Conservation (phyloP, 2,329 filamentous ascomycete genomes). For the Cytospora chrysosperma region DNA sequence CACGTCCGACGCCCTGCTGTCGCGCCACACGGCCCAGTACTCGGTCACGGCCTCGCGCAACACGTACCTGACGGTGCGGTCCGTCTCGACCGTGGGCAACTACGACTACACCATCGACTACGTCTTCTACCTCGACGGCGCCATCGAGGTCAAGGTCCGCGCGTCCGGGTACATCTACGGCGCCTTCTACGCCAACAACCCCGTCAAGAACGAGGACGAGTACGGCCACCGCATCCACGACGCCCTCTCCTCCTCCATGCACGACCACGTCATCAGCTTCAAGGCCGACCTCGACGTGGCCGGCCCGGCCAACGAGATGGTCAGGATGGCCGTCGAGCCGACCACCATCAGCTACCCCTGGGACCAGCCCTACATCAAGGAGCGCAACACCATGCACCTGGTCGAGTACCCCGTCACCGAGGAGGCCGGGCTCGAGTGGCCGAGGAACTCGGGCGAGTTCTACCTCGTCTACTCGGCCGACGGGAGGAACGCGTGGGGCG, state of each 20-base stretch:
- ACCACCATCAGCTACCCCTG: slow-evolving; percentile 28
- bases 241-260: slow-evolving; percentile 36
- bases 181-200: slow-evolving; percentile 32
- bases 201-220: slow-evolving; percentile 33
- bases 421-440: slow-evolving; percentile 23
- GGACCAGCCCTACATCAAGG: slow-evolving; percentile 20
- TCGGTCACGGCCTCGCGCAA: slow-evolving; percentile 32
- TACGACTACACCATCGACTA: slow-evolving; percentile 43
- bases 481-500: slow-evolving; percentile 41
- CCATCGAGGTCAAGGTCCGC: slow-evolving; percentile 38
- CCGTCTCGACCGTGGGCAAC: slow-evolving; percentile 43
- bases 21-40: slow-evolving; percentile 36
- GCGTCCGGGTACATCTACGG: slow-evolving; percentile 40
- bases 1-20: slow-evolving; percentile 37
- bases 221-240: slow-evolving; percentile 38
- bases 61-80: slow-evolving; percentile 37
- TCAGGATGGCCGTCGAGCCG: slow-evolving; percentile 36
- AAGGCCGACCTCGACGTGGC: slow-evolving; percentile 42
- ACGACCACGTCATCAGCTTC: slow-evolving; percentile 41
- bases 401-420: slow-evolving; percentile 12
- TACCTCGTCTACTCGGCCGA: slow-evolving; percentile 36
- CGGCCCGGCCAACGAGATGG: slow-evolving; percentile 33
- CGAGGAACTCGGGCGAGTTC: slow-evolving; percentile 41
- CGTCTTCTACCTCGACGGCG: slow-evolving; percentile 36
- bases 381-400: slow-evolving; percentile 25